phyloP scores from a whole-genome alignment of 169 alveolate species.

The Plasmodium coatneyi region DNA sequence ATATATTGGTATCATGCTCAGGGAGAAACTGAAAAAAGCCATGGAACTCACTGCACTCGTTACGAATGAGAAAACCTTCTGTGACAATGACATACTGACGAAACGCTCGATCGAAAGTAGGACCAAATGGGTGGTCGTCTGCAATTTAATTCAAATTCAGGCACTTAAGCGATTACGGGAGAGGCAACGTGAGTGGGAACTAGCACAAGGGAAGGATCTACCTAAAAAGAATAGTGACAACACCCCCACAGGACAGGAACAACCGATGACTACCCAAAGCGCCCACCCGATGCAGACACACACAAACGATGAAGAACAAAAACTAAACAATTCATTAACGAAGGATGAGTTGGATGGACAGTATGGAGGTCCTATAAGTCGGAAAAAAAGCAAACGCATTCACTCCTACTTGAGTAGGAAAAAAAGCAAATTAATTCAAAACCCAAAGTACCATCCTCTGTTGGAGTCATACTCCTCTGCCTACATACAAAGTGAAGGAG shows the following conservation, averaged over 20 bases:
- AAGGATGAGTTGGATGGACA: background rate
- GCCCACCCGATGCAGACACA: background rate
- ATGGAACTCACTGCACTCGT: constrained; percentile 76
- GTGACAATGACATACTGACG: constrained; percentile 80
- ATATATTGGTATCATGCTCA: constrained; percentile 69
- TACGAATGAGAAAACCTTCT: constrained; percentile 79
- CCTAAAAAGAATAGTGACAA: background rate
- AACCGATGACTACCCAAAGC: background rate
- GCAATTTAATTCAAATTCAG: constrained; percentile 78
- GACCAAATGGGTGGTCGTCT: constrained; percentile 77
- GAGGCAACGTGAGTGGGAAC: background rate
- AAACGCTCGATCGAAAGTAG: constrained; percentile 76
- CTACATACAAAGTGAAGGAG: constrained; percentile 31
- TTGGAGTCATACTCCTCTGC: constrained; percentile 24
- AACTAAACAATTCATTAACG: background rate
- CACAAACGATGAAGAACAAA: background rate
- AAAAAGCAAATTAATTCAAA: constrained; percentile 64
- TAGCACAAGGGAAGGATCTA: background rate
- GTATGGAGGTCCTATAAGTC: background rate
- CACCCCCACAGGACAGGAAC: background rate
- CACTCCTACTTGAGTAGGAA: constrained; percentile 48
- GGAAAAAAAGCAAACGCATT: background rate
- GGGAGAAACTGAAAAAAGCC: constrained; percentile 64
- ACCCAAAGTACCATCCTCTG: constrained; percentile 54
- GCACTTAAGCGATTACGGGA: constrained; percentile 74